Evolutionary conservation across 345 rosid species (phyloP).

Genomic region (Pistacia integerrima): DNA sequence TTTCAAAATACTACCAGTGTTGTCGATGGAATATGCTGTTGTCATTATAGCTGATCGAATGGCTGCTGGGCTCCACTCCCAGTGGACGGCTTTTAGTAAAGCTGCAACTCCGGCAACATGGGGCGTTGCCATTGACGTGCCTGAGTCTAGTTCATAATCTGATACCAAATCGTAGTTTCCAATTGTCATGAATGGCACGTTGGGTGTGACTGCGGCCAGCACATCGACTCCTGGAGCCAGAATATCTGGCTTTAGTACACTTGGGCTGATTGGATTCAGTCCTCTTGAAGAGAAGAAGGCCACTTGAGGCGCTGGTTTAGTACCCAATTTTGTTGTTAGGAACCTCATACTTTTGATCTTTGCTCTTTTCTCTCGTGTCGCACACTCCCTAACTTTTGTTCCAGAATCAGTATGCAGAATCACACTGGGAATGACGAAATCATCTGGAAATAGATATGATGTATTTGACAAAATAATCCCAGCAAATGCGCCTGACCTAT

Average conservation of each 20-base stretch:
- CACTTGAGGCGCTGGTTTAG: conserved; percentile 51
- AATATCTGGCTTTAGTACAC: conserved; percentile 41
- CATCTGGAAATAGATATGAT: conserved; percentile 3
- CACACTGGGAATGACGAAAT: conserved; percentile 25
- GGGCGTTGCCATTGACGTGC: conserved; percentile 58
- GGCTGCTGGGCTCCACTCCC: conserved; percentile 42
- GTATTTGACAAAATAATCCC: conserved; percentile 34
- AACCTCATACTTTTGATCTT: conserved; percentile 33
- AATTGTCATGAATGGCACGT: neutral
- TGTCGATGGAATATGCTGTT: conserved; percentile 40
- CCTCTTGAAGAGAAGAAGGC: conserved; percentile 69
- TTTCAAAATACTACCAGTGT: conserved; percentile 21
- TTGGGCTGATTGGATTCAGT: conserved; percentile 44
- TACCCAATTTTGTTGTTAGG: conserved; percentile 25
- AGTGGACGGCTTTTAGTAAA: conserved; percentile 45
- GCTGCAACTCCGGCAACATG: conserved; percentile 59
- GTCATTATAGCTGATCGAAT: conserved; percentile 52
- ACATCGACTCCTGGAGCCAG: conserved; percentile 48
- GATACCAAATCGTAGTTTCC: conserved; percentile 32
- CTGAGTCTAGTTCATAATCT: conserved; percentile 38
- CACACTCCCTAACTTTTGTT: conserved; percentile 17
- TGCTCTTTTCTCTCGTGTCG: neutral
- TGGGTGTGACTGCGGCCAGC: conserved; percentile 35
- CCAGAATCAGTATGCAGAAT: conserved; percentile 21
- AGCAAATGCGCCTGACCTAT: conserved; percentile 32